Conservation (phyloP, 2,329 filamentous ascomycete species). For the Talaromyces piceae region DNA sequence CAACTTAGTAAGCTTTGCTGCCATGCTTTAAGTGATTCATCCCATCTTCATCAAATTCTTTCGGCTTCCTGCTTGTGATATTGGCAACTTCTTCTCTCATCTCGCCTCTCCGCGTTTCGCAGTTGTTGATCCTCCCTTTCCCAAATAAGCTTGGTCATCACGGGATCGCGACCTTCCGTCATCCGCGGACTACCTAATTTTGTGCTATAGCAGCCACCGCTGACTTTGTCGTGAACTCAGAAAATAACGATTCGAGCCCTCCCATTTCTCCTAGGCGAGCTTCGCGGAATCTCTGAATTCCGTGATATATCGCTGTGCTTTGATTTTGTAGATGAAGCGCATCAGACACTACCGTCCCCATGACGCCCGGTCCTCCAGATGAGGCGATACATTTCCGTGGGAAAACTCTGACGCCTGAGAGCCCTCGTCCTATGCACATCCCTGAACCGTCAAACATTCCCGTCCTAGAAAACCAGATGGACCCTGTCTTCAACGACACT, state of each 20-base stretch:
- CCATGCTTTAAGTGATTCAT: not conserved
- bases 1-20: not conserved
- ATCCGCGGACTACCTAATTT: not conserved
- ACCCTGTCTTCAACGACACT: conserved; percentile 62
- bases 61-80: not conserved
- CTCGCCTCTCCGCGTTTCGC: not conserved
- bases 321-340: conserved; percentile 34
- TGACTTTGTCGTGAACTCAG: not conserved
- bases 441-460: conserved; percentile 62
- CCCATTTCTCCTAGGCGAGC: conserved; percentile 3
- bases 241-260: not conserved
- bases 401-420: conserved; percentile 61
- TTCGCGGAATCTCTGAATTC: conserved; percentile 11
- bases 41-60: not conserved
- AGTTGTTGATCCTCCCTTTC: not conserved
- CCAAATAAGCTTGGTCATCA: not conserved
- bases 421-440: conserved; percentile 62
- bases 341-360: conserved; percentile 38
- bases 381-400: conserved; percentile 53
- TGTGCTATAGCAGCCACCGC: not conserved
- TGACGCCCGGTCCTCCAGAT: conserved; percentile 46
- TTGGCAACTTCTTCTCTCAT: not conserved
- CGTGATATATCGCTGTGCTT: conserved; percentile 10
- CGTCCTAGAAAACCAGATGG: conserved; percentile 64
- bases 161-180: not conserved